phyloP scores from a whole-genome alignment of 345 rosid genomes.

The Rhodamnia rubescens region DNA sequence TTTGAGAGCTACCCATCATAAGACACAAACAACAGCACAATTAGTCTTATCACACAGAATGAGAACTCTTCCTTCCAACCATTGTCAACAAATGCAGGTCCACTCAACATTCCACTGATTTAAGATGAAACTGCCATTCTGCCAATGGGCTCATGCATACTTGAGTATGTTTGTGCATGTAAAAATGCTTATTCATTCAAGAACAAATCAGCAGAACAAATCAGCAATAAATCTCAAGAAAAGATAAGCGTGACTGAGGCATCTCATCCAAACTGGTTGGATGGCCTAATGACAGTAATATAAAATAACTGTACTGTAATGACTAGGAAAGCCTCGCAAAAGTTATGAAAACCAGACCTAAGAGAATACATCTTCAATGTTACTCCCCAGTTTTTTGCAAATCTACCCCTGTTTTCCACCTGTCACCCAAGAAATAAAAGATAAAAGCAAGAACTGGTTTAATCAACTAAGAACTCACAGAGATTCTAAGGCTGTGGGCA shows the following conservation, averaged over 20 bases:
- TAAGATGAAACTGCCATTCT: neutral
- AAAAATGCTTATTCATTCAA: neutral
- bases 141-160: neutral
- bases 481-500: neutral
- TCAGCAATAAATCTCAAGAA: neutral
- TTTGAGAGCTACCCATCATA: neutral
- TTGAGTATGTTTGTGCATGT: neutral
- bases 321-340: neutral
- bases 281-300: neutral
- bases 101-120: neutral
- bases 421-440: neutral
- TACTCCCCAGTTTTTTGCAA: neutral
- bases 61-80: neutral
- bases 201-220: neutral
- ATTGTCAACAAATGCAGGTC: neutral
- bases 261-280: neutral
- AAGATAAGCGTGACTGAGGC: neutral
- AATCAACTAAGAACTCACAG: neutral
- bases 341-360: neutral
- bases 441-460: neutral
- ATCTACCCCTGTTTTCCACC: neutral
- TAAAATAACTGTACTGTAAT: neutral
- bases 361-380: neutral
- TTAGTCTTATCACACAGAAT: neutral
- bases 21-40: neutral